Conservation (phyloP, 2,329 filamentous ascomycete species). For the Xylariaceae sp. region DNA sequence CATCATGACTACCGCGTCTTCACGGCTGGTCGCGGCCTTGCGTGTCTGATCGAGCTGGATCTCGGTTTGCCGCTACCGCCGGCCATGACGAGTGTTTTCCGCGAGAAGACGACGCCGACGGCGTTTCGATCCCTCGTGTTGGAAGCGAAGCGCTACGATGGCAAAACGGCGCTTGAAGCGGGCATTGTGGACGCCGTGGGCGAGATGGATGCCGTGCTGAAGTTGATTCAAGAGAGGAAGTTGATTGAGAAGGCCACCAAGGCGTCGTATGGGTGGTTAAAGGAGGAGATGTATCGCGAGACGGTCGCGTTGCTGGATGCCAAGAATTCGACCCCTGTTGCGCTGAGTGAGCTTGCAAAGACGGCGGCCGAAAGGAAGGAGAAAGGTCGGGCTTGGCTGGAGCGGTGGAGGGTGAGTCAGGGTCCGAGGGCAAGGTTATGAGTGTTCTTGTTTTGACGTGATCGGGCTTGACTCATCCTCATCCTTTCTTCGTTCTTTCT, state of each 20-base stretch:
- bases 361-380: conserved; percentile 47
- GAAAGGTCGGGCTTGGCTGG: conserved; percentile 39
- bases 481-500: neutral
- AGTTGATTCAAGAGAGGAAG: conserved; percentile 53
- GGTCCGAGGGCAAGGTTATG: conserved; percentile 37
- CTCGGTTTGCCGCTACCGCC: conserved; percentile 71
- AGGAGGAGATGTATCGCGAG: conserved; percentile 70
- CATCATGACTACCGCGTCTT: conserved; percentile 80
- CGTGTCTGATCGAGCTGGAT: conserved; percentile 77
- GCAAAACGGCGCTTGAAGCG: conserved; percentile 55
- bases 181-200: conserved; percentile 63
- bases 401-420: conserved; percentile 22
- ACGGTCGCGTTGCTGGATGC: conserved; percentile 54
- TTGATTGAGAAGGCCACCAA: conserved; percentile 58
- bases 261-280: conserved; percentile 65
- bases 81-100: conserved; percentile 70
- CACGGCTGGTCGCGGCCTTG: conserved; percentile 56
- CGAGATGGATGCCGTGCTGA: conserved; percentile 53
- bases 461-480: neutral
- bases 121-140: conserved; percentile 62
- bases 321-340: conserved; percentile 13
- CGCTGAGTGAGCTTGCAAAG: conserved; percentile 37
- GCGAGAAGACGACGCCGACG: conserved; percentile 56
- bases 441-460: conserved; percentile 4
- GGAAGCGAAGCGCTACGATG: conserved; percentile 66